Percentiles rank a stretch among this genome's conserved stretches.
Conservation (phyloP, 129 eudicot species). For the Deinandra increscens region DNA sequence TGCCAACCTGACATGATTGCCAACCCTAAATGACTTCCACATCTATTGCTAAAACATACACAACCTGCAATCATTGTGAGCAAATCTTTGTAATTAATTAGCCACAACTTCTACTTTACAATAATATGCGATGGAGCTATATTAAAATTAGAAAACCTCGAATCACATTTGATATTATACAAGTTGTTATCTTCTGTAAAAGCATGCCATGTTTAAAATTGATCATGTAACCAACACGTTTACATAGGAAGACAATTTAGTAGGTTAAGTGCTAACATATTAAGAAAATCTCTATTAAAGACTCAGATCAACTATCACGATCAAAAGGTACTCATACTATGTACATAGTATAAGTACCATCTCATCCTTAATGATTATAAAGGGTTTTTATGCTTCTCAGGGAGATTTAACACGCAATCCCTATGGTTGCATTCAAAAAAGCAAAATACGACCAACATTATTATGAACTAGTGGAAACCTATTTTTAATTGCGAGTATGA, state of each 20-base stretch:
- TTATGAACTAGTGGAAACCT: not conserved
- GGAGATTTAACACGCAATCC: not conserved
- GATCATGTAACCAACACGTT: not conserved
- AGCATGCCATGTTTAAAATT: not conserved
- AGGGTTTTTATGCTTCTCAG: too few species aligned
- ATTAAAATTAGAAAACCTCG: not conserved
- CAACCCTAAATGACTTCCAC: not conserved
- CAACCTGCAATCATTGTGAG: not conserved
- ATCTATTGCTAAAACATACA: not conserved
- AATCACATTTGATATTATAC: not conserved
- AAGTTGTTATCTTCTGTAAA: not conserved
- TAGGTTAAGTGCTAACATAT: not conserved
- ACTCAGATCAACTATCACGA: not conserved
- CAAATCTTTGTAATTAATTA: not conserved
- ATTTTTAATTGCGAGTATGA: conserved; percentile 1
- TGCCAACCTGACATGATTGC: not conserved
- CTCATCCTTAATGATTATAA: too few species aligned
- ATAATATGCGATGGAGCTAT: not conserved
- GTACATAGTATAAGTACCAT: not conserved
- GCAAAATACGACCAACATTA: not conserved
- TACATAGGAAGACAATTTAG: not conserved
- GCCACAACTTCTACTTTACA: not conserved
- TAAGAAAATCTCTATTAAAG: not conserved
- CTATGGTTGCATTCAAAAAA: not conserved
- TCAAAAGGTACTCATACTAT: not conserved